phyloP scores from a whole-genome alignment of 257 asterid species.

The Lantana camara region DNA sequence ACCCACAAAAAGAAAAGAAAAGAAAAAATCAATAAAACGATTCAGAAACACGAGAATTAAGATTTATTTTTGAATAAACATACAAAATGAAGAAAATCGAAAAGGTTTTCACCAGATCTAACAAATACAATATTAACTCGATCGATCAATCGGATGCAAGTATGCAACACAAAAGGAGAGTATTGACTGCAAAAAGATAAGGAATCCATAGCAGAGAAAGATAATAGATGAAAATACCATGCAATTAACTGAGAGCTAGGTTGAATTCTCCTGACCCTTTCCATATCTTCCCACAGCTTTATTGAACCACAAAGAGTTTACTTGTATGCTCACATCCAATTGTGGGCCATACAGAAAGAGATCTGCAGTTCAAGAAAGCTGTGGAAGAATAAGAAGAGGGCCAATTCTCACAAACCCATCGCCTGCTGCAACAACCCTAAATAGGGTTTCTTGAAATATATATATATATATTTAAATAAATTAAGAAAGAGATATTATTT shows the following conservation, averaged over 20 bases:
- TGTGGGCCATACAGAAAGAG: conserved; percentile 15
- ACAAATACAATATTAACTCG: neutral
- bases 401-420: conserved; percentile 34
- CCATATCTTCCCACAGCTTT: conserved; percentile 91
- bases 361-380: conserved; percentile 94
- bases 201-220: conserved; percentile 15
- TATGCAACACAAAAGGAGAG: neutral
- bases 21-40: neutral
- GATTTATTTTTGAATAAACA: neutral
- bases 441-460: conserved; percentile 41
- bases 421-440: conserved; percentile 51
- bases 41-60: neutral
- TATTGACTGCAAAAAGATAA: neutral
- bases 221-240: neutral
- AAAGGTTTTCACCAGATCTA: conserved; percentile 27
- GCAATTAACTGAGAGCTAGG: neutral
- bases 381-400: conserved; percentile 82
- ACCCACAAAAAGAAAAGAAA: neutral
- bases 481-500: neutral
- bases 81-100: neutral
- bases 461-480: neutral
- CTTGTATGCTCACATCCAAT: conserved; percentile 3
- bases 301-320: conserved; percentile 61
- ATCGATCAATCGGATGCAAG: neutral
- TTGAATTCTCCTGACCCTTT: conserved; percentile 32